Evolutionary conservation across 805 yeast genomes (phyloP), one percentile per base, ranked within the genome.

Genomic region (Candida ortonii): DNA sequence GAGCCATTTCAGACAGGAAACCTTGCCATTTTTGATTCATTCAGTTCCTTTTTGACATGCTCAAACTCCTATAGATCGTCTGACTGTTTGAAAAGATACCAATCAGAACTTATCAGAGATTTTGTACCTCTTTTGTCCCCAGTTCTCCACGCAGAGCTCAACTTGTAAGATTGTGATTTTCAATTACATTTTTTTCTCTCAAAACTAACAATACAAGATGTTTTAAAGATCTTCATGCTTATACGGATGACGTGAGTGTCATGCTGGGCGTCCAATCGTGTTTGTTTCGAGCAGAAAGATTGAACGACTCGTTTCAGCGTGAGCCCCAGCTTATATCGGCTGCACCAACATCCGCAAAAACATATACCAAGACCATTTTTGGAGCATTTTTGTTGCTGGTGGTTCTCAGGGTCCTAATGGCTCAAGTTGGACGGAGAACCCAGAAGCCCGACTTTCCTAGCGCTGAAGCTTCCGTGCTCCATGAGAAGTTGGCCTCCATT

Each of bases 231-330:
- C 28, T 43, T 11, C 36, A 28, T 2, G 10, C 16, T 12, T 6
- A 16, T 3, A 18, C 31, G 3, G 28, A 34, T 18, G 47, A 41
- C 16, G 14, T 30, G 11, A 41, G 31, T 11, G 40, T 42, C 23
- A 16, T 41, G 7, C 14, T 41, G 27, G 46, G 46, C 7, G 38
- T 35, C 20, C 47, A 46, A 13, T 43, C 46, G 10, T 46, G 50
- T 34, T 19, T 39, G 7, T 37, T 35, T 16, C 27, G 46, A 19
- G 45, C 47, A 6, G 47, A 39, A 10, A 24, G 40, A 16, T 34
- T 43, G 25, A 39, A 37, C 26, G 11, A 29, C 3, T 39, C 43
- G 1, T 31, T 43, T 21, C 28, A 25, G n/a, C 17, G 12, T 12
- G 10, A 20, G 1, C n/a, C n/a, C n/a, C n/a, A n/a, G n/a, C n/a